A percentile compares a stretch with the other conserved stretches of the same genome.
These are phyloP conservation scores for Plasmodium falciparum DNA, from an alignment of 169 alveolate genomes.

Conservation along the genomic window DNA sequence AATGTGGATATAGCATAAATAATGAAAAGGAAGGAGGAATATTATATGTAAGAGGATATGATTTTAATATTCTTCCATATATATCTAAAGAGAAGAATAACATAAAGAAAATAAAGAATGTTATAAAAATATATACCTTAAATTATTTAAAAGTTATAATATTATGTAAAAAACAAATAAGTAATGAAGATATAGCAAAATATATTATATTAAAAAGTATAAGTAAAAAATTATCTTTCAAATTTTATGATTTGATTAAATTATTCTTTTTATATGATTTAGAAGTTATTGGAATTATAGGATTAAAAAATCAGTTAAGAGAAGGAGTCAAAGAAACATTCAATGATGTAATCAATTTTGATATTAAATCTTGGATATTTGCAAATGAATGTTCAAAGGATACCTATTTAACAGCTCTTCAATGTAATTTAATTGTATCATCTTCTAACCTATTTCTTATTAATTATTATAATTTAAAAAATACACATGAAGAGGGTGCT, in stretches of 20 bases:
- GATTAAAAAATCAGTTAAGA: constrained; percentile 58
- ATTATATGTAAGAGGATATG: constrained; percentile 73
- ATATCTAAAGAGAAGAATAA: constrained; percentile 54
- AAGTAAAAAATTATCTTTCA: constrained; percentile 40
- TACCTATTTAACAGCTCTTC: constrained; percentile 67
- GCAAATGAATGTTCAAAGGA: constrained; percentile 71
- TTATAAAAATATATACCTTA: constrained; percentile 53
- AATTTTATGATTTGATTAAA: constrained; percentile 57
- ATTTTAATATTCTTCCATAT: constrained; percentile 52
- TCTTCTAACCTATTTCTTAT: constrained; percentile 58
- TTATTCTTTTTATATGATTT: constrained; percentile 55
- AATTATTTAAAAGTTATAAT: constrained; percentile 68
- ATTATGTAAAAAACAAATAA: constrained; percentile 65
- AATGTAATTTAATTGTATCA: constrained; percentile 52
- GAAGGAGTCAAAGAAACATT: constrained; percentile 71
- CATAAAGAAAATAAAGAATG: constrained; percentile 45
- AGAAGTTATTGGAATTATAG: constrained; percentile 70
- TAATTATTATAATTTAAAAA: constrained; percentile 23
- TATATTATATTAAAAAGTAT: constrained; percentile 46
- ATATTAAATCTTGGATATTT: constrained; percentile 74
- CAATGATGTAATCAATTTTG: constrained; percentile 54
- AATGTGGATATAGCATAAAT: constrained; percentile 2
- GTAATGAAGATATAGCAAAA: constrained; percentile 72
- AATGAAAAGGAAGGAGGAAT: constrained; percentile 35
- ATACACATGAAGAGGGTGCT: constrained; percentile 21